These are phyloP conservation scores for Cystofilobasidium macerans DNA, from an alignment of 768 basidiomycete species.

Conservation along the genomic window DNA sequence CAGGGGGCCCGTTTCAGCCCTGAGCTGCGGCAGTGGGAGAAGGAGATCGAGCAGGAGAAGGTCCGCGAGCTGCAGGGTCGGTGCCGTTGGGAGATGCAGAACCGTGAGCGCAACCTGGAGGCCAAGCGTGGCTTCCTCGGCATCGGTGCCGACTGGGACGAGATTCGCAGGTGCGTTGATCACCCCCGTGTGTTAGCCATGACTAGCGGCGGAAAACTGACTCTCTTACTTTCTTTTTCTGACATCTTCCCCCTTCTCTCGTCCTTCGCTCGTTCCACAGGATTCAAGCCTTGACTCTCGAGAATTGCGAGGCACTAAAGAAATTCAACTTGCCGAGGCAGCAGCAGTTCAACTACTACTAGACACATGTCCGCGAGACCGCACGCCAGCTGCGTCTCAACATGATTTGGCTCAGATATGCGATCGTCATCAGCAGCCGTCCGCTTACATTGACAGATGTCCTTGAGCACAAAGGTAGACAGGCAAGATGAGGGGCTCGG, in stretches of 20 bases:
- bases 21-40: constrained; percentile 58
- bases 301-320: constrained; percentile 70
- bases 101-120: constrained; percentile 59
- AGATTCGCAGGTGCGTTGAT: constrained; percentile 47
- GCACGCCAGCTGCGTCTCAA: too few relatives aligned
- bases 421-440: too few relatives aligned
- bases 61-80: constrained; percentile 55
- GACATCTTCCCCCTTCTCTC: background rate
- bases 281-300: constrained; percentile 48
- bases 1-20: constrained; percentile 34
- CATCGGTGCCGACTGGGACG: constrained; percentile 83
- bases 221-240: background rate
- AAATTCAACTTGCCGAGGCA: constrained; percentile 22
- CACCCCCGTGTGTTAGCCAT: background rate
- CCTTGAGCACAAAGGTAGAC: too few relatives aligned
- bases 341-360: background rate
- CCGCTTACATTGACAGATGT: too few relatives aligned
- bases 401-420: too few relatives aligned
- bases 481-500: too few relatives aligned
- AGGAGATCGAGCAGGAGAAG: constrained; percentile 61
- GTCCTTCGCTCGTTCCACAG: background rate
- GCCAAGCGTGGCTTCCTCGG: constrained; percentile 78
- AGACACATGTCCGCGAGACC: too few relatives aligned
- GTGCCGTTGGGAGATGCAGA: constrained; percentile 60
- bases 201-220: too few relatives aligned